Evolutionary conservation across 139 green algal genomes (phyloP), one percentile per base, ranked within the genome.

Genomic region (Micractinium sp.): DNA sequence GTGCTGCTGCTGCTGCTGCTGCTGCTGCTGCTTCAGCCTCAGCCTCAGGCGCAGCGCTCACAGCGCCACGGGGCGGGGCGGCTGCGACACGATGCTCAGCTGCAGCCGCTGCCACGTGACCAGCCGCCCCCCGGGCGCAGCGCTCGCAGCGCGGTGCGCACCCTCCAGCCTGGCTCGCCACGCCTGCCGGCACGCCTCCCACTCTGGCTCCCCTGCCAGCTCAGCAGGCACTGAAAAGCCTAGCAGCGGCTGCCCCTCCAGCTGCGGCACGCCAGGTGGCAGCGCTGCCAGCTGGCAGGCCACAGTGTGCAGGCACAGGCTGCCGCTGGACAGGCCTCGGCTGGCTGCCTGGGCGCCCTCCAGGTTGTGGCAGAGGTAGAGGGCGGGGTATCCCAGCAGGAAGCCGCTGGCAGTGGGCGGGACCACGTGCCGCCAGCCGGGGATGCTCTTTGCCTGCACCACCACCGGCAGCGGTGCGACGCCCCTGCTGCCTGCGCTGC

Each of bases 341-440:
- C 82, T 79, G 25, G 92, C 81, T 0, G 47, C 63, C 20, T 81
- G 85, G 12, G 89, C 94, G 35, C 91, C 89, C 0, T 86, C 47
- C 29, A 73, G 18, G 67, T 71, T 66, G 16, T 81, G 18, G 29
- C 95, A 89, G 53, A 87, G 74, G 83, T 97, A 97, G 18, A 95
- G 88, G 2, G 91, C 88, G 23, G 95, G 94, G 66, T 97, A 97
- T 36, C 93, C 93, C 80, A 97, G 89, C 82, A 97, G 91, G 83
- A 91, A 94, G 41, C 94, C 95, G 81, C 94, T 94, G 4, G 96
- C 80, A 16, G 94, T 97, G 15, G 95, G 94, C 88, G 96, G 61
- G 39, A 39, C 71, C 71, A 88, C 19, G 29, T 20, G 7, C 85
- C 82, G 85, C 69, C 71, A 82, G n/a, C 85, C 85, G 25, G 71